Conservation (phyloP, 352 stramenopile species). For the Globisporangium iwayamae region DNA sequence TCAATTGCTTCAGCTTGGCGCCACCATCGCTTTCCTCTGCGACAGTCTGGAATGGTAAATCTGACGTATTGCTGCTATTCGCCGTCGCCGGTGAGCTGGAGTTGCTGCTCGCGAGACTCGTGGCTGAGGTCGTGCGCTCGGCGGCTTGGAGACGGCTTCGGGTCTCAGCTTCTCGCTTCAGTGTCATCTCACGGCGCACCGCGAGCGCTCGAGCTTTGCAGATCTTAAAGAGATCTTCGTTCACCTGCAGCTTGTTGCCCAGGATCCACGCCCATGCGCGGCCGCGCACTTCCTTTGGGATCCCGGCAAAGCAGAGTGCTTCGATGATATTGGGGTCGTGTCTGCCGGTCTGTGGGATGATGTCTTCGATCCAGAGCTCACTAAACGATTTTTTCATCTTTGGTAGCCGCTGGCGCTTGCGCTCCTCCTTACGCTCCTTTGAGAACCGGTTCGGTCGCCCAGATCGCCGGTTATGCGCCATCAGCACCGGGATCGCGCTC, state of each 20-base stretch:
- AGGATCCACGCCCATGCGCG: slow-evolving; percentile 78
- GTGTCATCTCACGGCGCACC: slow-evolving; percentile 69
- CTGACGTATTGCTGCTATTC: slow-evolving; percentile 11
- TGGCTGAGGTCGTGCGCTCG: slow-evolving; percentile 9
- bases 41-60: not conserved
- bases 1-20: not conserved
- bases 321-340: slow-evolving; percentile 34
- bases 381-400: slow-evolving; percentile 75
- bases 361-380: slow-evolving; percentile 70
- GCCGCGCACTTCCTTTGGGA: slow-evolving; percentile 79
- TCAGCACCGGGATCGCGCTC: slow-evolving; percentile 16
- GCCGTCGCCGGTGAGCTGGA: slow-evolving; percentile 16
- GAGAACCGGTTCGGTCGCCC: slow-evolving; percentile 31
- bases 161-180: slow-evolving; percentile 56
- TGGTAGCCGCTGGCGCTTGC: slow-evolving; percentile 50
- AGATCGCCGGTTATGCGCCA: slow-evolving; percentile 25
- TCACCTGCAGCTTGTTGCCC: slow-evolving; percentile 82
- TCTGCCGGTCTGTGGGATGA: slow-evolving; percentile 32
- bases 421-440: slow-evolving; percentile 61
- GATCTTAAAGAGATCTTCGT: slow-evolving; percentile 82
- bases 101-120: slow-evolving; percentile 11
- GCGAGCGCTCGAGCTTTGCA: slow-evolving; percentile 72
- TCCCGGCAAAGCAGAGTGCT: slow-evolving; percentile 73
- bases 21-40: not conserved
- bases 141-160: slow-evolving; percentile 5